Percentiles rank a stretch among this genome's conserved stretches.
phyloP scores from a whole-genome alignment of 805 yeast species.

The Blastobotrys americana region DNA sequence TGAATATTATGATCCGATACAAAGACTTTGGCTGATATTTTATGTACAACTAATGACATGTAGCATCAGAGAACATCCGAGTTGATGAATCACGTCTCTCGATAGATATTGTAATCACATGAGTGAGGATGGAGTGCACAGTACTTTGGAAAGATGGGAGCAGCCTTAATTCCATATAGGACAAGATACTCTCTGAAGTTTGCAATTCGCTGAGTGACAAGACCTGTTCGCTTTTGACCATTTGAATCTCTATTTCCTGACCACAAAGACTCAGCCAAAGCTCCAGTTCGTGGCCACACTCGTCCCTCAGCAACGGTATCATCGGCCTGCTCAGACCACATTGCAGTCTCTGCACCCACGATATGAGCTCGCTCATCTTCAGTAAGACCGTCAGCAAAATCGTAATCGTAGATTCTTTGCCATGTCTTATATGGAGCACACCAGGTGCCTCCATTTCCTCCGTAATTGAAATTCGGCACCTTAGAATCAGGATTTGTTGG shows the following conservation, averaged over 20 bases:
- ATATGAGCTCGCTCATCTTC: conserved; percentile 25
- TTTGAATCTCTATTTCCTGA: conserved; percentile 29
- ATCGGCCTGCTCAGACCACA: conserved; percentile 35
- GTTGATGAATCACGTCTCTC: not conserved
- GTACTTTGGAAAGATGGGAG: conserved; percentile 34
- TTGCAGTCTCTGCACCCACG: conserved; percentile 33
- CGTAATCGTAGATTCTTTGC: conserved; percentile 34
- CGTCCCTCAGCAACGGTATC: conserved; percentile 25
- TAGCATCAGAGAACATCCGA: too few species aligned
- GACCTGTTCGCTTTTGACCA: conserved; percentile 29
- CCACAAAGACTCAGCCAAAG: conserved; percentile 36
- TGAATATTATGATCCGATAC: too few species aligned
- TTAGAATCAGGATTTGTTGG: conserved; percentile 16
- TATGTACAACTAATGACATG: too few species aligned
- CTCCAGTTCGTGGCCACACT: conserved; percentile 36
- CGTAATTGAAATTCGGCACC: conserved; percentile 26
- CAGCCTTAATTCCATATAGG: conserved; percentile 31
- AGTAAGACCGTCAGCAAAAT: conserved; percentile 28
- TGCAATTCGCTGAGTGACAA: conserved; percentile 32
- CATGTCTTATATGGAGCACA: conserved; percentile 37
- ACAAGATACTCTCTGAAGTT: conserved; percentile 37
- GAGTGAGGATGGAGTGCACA: conserved; percentile 35
- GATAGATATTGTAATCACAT: conserved; percentile 27
- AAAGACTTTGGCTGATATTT: too few species aligned
- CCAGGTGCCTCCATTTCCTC: conserved; percentile 30